Conservation (phyloP, 176 grass and related monocot genomes). For the Neostapfia colusana region DNA sequence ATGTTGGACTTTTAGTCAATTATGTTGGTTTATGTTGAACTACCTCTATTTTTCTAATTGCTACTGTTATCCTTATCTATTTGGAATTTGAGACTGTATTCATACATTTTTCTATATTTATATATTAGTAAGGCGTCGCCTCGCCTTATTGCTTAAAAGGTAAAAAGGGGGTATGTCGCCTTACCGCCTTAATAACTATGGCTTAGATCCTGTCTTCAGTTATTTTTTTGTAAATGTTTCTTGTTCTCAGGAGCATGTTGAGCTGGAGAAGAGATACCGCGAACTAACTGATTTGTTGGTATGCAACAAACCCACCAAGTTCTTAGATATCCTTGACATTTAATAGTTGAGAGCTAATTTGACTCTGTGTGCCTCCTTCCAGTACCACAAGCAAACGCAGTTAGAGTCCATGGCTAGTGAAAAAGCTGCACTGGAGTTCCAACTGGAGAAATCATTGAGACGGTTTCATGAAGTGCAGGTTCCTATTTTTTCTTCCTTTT, state of each 20-base stretch:
- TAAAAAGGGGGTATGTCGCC: too few relatives aligned
- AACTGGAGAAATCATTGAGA: conserved; percentile 86
- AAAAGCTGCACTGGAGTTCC: conserved; percentile 93
- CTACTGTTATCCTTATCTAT: too few relatives aligned
- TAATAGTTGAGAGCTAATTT: conserved; percentile 14
- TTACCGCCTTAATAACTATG: too few relatives aligned
- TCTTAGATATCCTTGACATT: conserved; percentile 5
- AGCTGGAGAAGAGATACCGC: conserved; percentile 97
- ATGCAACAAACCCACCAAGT: conserved; percentile 35
- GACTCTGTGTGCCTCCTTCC: conserved; percentile 42
- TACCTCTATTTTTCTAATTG: too few relatives aligned
- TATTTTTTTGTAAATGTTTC: too few relatives aligned
- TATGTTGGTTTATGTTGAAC: too few relatives aligned
- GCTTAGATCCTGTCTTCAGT: too few relatives aligned
- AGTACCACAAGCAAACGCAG: conserved; percentile 99
- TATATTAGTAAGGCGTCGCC: too few relatives aligned
- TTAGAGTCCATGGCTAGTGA: conserved; percentile 90
- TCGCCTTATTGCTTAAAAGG: too few relatives aligned
- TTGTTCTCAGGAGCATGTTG: conserved; percentile 90
- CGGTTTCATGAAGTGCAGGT: conserved; percentile 95
- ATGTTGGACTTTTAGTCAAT: too few relatives aligned
- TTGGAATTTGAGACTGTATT: too few relatives aligned
- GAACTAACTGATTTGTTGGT: conserved; percentile 98
- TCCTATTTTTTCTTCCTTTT: conserved; percentile 36
- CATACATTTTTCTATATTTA: too few relatives aligned